Evolutionary conservation across 441 rosid genomes (phyloP), one percentile per base, ranked within the genome.

Genomic region (Pelargonium fulgidum): DNA sequence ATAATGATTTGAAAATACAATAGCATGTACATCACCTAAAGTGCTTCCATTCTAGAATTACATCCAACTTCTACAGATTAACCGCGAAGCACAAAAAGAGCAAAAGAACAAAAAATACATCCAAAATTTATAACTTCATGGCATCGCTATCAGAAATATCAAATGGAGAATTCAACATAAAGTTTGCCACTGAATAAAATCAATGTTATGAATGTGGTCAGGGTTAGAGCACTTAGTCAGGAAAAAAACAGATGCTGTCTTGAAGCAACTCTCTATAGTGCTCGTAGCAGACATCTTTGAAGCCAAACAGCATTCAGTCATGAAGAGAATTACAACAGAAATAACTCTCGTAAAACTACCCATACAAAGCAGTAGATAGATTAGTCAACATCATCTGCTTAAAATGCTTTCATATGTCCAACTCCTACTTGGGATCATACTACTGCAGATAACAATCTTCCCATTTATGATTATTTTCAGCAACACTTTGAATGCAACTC

Each of bases 21-120:
- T 26, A 61, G 42, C 65, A 62, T 62, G 29, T 62, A 62, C 65
- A 62, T 1, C 17, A 62, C 65, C 29, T 62, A 62, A 24, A 62
- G 17, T 24, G 29, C 65, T 26, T 62, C 11, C 65, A 36, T 62
- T 26, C 42, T 24, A 24, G 41, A 62, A 26, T 12, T 62, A 62
- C 65, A 62, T 62, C 62, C 19, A 56, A 17, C 26, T 56, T 56
- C 62, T 19, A 19, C 62, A 1, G 62, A 2, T 17, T 7, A 12
- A 0, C 16, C 39, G 24, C 13, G 9, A 26, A 5, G 17, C 26
- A 56, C 62, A 17, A 56, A 56, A 62, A n/a, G 29, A 62, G 26
- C n/a, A 24, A 7, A 62, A 26, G 29, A 62, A 26, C 11, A 22
- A 19, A 20, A 59, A 17, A 56, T 62, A 20, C 41, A 24, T 62